Evolutionary conservation across 2,329 filamentous ascomycete genomes (phyloP), one percentile per base, ranked within the genome.

Genomic region (Tolypocladium sp.): DNA sequence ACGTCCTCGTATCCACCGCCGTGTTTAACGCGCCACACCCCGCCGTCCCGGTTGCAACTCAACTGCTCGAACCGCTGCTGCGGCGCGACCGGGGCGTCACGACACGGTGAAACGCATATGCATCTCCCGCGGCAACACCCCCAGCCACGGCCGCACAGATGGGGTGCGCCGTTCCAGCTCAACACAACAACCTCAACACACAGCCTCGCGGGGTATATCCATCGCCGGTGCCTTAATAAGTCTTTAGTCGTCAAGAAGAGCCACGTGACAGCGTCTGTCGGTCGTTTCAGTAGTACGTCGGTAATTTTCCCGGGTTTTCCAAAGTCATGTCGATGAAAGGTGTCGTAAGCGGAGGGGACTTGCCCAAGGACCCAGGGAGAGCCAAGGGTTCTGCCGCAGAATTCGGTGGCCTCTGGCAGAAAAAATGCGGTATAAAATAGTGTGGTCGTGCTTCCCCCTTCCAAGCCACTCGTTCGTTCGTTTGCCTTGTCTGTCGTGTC

Each of bases 181-280:
- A 68, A 69, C 70, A 71, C 62, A 63, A 66, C 65, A 64, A 61
- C 64, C 56, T 57, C 56, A 56, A 72, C 71, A 69, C 70, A 70
- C 67, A 71, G 70, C 69, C 68, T 73, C 71, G 67, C 68, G 69
- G 71, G 72, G 72, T 74, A 74, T 74, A 74, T 74, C 72, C 72
- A 72, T 74, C 72, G 71, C 71, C 71, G 70, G 70, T 72, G 72
- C 69, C 71, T 65, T 70, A 68, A 71, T 63, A 69, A 67, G 65
- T 71, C 67, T 66, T 70, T 68, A 59, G 60, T 67, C 65, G 68
- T 70, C 63, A 68, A 67, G 63, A 70, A 71, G 71, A 72, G 68
- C 69, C 68, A 71, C 63, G 67, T 71, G 66, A 71, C 69, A 70
- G 63, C 62, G 59, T 63, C 66, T 66, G 65, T 71, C 68, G 59